Percentiles rank a stretch among this genome's conserved stretches.
These are phyloP conservation scores for Eucommia ulmoides DNA, from an alignment of 257 asterid genomes.

Conservation along the genomic window DNA sequence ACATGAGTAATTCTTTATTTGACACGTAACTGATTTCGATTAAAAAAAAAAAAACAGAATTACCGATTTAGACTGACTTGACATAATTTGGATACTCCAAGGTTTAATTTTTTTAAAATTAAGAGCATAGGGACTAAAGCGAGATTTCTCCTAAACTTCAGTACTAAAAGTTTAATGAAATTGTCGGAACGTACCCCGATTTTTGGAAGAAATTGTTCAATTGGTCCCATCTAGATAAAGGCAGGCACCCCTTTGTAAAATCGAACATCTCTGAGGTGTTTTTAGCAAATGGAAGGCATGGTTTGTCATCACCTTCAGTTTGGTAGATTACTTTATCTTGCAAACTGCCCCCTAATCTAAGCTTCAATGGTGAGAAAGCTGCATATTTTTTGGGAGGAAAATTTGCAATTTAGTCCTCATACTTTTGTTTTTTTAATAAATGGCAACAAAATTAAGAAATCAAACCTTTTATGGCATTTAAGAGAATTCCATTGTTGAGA, in stretches of 20 bases:
- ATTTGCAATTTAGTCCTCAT: conserved; percentile 10
- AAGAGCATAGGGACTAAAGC: no score
- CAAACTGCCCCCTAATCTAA: conserved; percentile 80
- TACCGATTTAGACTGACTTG: no score
- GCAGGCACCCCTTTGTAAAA: conserved; percentile 58
- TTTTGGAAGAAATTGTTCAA: conserved; percentile 49
- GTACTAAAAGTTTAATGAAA: neutral
- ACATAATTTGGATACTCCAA: no score
- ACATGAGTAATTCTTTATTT: no score
- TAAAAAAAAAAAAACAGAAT: neutral
- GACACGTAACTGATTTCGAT: no score
- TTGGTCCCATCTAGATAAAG: conserved; percentile 78
- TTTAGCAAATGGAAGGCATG: conserved; percentile 42
- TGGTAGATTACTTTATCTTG: conserved; percentile 70
- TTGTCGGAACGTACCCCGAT: conserved; percentile 37
- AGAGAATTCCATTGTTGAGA: conserved; percentile 42
- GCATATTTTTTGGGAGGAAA: conserved; percentile 11
- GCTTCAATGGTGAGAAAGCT: conserved; percentile 84
- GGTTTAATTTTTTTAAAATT: no score
- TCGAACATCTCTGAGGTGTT: conserved; percentile 47
- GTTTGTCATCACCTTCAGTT: conserved; percentile 32
- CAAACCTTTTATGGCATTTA: conserved; percentile 72
- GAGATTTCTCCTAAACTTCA: neutral
- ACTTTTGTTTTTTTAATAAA: neutral
- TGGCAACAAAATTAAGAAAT: conserved; percentile 5